Conservation (phyloP, 495 filamentous ascomycete genomes). For the Corynascus novoguineensis region DNA sequence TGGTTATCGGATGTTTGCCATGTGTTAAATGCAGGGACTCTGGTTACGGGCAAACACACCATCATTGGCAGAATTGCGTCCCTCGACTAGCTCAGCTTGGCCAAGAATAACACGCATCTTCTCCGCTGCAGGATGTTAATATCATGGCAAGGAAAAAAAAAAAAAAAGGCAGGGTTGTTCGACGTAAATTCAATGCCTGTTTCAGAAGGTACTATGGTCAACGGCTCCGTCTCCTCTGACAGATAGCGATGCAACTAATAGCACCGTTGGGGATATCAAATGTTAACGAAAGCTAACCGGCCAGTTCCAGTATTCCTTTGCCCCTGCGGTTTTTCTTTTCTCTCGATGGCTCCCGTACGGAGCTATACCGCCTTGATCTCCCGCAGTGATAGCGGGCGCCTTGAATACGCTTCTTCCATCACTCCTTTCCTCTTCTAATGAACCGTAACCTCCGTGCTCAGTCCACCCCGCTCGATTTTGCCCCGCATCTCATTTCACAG, state of each 20-base stretch:
- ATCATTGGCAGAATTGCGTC: too few species aligned
- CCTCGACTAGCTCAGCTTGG: too few species aligned
- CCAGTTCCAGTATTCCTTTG: background rate
- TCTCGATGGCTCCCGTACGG: background rate
- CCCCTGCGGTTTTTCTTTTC: too few species aligned
- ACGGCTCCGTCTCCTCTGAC: background rate
- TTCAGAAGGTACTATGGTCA: background rate
- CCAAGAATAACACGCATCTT: too few species aligned
- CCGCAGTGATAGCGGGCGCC: too few species aligned
- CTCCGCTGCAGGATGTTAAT: background rate
- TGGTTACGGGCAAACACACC: too few species aligned
- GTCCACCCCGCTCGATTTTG: background rate
- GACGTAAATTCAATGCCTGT: background rate
- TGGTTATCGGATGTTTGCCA: too few species aligned
- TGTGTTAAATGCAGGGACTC: too few species aligned
- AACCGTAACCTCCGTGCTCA: background rate
- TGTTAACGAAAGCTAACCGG: constrained; percentile 3
- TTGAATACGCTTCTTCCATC: too few species aligned
- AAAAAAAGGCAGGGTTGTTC: background rate
- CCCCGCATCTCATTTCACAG: constrained; percentile 3
- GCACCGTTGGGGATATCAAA: constrained; percentile 13
- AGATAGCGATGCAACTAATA: constrained; percentile 1
- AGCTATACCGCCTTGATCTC: too few species aligned
- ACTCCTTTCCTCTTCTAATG: background rate
- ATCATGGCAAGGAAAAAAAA: background rate